These are phyloP conservation scores for Nothomitra cinnamomea DNA, from an alignment of 2,329 filamentous ascomycete species.

Conservation along the genomic window DNA sequence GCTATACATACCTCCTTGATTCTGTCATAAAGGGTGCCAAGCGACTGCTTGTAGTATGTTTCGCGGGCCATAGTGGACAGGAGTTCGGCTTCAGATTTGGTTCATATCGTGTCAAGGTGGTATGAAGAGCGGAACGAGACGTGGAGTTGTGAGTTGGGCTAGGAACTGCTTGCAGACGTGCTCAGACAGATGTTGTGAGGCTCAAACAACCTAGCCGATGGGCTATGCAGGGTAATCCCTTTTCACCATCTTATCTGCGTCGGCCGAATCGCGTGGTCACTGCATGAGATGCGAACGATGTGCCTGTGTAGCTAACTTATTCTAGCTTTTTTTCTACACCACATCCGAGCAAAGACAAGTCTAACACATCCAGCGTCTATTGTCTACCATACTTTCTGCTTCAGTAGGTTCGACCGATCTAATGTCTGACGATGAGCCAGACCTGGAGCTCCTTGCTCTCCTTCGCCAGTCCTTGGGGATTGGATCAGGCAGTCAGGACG, in stretches of 20 bases:
- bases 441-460: constrained; percentile 72
- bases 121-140: background rate
- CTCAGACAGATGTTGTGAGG: background rate
- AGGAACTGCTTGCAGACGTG: background rate
- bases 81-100: background rate
- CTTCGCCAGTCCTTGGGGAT: constrained; percentile 63
- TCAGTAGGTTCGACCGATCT: background rate
- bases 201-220: background rate
- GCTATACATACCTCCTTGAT: constrained; percentile 47
- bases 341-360: background rate
- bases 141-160: background rate
- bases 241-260: background rate
- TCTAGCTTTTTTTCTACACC: too few species aligned
- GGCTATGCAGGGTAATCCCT: background rate
- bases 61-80: constrained; percentile 28
- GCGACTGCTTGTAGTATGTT: constrained; percentile 39
- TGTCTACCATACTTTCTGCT: background rate
- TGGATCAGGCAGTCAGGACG: constrained; percentile 30
- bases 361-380: background rate
- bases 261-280: too few species aligned
- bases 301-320: too few species aligned
- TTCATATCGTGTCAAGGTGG: background rate
- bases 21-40: constrained; percentile 46
- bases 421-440: constrained; percentile 87
- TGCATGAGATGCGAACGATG: background rate